These are phyloP conservation scores for Mortierella alpina DNA, from an alignment of 192 early-diverging fungal species.

Conservation along the genomic window DNA sequence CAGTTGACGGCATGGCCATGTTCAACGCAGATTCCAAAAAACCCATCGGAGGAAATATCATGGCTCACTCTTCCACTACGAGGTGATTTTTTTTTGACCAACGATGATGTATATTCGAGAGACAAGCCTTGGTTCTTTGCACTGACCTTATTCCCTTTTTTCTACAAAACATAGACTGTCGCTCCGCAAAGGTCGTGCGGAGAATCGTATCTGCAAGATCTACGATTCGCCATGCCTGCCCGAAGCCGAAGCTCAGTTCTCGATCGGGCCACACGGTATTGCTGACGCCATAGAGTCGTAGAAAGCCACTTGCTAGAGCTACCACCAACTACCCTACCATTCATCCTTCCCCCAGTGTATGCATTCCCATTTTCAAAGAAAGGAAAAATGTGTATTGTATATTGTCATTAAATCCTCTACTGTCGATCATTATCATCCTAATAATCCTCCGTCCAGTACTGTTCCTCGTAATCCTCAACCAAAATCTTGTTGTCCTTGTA, in stretches of 20 bases:
- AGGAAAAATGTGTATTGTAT: neutral
- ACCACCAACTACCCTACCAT: neutral
- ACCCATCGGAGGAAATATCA: constrained; percentile 98
- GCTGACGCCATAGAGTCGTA: constrained; percentile 81
- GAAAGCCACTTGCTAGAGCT: neutral
- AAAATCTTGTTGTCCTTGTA: constrained; percentile 67
- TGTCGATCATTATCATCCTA: neutral
- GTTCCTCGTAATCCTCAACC: constrained; percentile 67
- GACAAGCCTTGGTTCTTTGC: neutral
- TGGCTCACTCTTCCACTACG: constrained; percentile 97
- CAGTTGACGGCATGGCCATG: constrained; percentile 91
- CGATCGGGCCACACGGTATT: constrained; percentile 91
- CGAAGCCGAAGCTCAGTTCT: constrained; percentile 92
- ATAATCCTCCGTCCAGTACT: constrained; percentile 57
- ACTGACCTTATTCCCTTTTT: neutral
- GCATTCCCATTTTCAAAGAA: neutral
- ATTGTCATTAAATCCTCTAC: neutral
- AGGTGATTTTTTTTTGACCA: constrained; percentile 61
- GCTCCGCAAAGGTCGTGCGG: constrained; percentile 90
- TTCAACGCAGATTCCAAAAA: constrained; percentile 94
- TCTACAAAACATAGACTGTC: constrained; percentile 67
- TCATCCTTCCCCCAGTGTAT: neutral
- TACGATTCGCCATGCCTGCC: constrained; percentile 97
- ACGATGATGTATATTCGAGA: neutral
- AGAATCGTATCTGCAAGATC: constrained; percentile 94